Evolutionary conservation across 2,329 filamentous ascomycete species (phyloP).

Genomic region (Talaromyces islandicus): DNA sequence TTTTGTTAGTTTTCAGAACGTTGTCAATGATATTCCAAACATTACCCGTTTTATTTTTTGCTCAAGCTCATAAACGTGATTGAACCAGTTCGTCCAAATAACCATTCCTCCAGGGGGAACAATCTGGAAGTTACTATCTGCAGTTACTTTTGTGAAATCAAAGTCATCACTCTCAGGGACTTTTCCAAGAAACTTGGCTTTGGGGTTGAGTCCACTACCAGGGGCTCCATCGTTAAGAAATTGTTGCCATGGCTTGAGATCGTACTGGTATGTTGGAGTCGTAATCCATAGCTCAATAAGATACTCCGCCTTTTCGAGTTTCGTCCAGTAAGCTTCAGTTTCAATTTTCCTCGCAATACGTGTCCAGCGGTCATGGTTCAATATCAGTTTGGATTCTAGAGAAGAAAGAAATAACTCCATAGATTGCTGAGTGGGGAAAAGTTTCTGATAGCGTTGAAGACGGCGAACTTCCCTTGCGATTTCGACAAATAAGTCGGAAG

Average conservation of each 20-base stretch:
- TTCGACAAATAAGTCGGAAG: constrained; percentile 2
- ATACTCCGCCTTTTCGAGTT: constrained; percentile 7
- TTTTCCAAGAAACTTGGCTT: constrained; percentile 3
- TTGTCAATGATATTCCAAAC: background rate
- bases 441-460: constrained; percentile 8
- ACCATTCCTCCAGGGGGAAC: constrained; percentile 4
- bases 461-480: constrained; percentile 6
- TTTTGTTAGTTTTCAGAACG: background rate
- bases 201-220: constrained; percentile 8
- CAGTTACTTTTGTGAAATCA: background rate
- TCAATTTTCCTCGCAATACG: background rate
- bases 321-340: background rate
- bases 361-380: constrained; percentile 2
- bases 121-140: constrained; percentile 6
- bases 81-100: constrained; percentile 5
- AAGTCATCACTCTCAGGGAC: background rate
- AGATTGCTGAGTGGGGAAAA: constrained; percentile 1
- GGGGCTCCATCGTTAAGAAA: constrained; percentile 3
- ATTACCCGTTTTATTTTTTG: constrained; percentile 4
- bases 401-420: background rate
- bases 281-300: constrained; percentile 5
- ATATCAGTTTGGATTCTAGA: background rate
- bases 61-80: background rate
- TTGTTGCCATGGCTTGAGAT: constrained; percentile 8
- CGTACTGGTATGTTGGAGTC: constrained; percentile 7